phyloP scores from a whole-genome alignment of 2,329 filamentous ascomycete genomes.

The Graphilbum fragrans region DNA sequence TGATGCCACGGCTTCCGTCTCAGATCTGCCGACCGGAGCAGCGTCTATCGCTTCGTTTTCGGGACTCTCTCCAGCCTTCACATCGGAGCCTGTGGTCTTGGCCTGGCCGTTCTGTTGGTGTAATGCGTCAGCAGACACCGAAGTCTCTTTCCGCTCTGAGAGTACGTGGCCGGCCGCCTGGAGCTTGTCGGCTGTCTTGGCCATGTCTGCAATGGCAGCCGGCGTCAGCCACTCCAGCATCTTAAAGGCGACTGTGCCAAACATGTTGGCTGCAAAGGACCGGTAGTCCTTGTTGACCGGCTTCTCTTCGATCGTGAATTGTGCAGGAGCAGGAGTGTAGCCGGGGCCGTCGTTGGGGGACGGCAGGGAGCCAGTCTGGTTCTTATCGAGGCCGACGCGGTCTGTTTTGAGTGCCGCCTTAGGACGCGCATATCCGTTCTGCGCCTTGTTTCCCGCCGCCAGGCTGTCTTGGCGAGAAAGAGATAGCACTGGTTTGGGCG shows the following conservation, averaged over 20 bases:
- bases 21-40: background rate
- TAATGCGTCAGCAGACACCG: too few species aligned
- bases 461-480: background rate
- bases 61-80: too few species aligned
- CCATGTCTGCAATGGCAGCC: conserved; percentile 37
- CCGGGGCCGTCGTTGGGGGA: background rate
- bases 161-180: conserved; percentile 8
- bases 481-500: conserved; percentile 17
- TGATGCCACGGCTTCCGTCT: background rate
- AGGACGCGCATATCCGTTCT: background rate
- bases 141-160: background rate
- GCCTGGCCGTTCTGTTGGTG: too few species aligned
- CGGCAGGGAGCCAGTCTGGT: too few species aligned
- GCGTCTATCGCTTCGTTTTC: too few species aligned
- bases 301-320: conserved; percentile 31
- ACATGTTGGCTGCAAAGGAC: conserved; percentile 50
- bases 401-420: too few species aligned
- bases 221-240: conserved; percentile 62
- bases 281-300: conserved; percentile 41
- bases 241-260: conserved; percentile 53
- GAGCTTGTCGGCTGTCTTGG: conserved; percentile 21
- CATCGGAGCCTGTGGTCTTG: too few species aligned
- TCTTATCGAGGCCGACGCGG: too few species aligned
- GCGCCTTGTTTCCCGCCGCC: background rate
- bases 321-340: background rate